These are phyloP conservation scores for Neurospora sp. DNA, from an alignment of 495 filamentous ascomycete genomes.

Conservation along the genomic window DNA sequence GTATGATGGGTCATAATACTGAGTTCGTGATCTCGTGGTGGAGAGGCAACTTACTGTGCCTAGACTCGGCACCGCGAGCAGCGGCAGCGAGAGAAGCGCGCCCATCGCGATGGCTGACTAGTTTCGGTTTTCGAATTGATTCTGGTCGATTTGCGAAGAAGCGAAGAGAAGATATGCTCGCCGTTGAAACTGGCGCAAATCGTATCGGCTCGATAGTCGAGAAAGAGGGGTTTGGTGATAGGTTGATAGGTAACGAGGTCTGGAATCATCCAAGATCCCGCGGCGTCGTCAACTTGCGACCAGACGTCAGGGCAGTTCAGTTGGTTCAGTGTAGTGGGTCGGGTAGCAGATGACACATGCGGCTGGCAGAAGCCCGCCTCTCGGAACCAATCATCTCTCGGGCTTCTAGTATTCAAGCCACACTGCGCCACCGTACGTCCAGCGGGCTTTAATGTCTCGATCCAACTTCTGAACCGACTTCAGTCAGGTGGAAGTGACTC, in stretches of 20 bases:
- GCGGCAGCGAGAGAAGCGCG: conserved; percentile 77
- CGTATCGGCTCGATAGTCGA: not conserved
- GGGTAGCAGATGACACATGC: not conserved
- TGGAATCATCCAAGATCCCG: not conserved
- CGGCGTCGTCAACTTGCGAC: not conserved
- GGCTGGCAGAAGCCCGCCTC: not conserved
- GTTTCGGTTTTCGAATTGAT: not conserved
- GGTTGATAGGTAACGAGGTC: not conserved
- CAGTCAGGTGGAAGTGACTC: not conserved
- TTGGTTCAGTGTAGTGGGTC: not conserved
- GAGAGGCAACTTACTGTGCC: conserved; percentile 59
- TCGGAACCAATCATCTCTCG: not conserved
- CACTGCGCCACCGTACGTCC: not conserved
- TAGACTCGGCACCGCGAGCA: conserved; percentile 78
- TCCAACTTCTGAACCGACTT: not conserved
- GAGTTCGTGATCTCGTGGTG: not conserved
- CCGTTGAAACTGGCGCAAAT: not conserved
- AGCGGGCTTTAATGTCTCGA: not conserved
- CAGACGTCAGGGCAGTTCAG: not conserved
- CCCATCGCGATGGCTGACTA: conserved; percentile 53
- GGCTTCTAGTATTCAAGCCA: not conserved
- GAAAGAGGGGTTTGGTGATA: not conserved
- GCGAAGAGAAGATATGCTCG: not conserved
- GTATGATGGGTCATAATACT: not conserved
- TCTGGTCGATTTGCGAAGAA: not conserved